These are phyloP conservation scores for Friedmanniomyces simplex DNA, from an alignment of 495 filamentous ascomycete genomes.

Conservation along the genomic window DNA sequence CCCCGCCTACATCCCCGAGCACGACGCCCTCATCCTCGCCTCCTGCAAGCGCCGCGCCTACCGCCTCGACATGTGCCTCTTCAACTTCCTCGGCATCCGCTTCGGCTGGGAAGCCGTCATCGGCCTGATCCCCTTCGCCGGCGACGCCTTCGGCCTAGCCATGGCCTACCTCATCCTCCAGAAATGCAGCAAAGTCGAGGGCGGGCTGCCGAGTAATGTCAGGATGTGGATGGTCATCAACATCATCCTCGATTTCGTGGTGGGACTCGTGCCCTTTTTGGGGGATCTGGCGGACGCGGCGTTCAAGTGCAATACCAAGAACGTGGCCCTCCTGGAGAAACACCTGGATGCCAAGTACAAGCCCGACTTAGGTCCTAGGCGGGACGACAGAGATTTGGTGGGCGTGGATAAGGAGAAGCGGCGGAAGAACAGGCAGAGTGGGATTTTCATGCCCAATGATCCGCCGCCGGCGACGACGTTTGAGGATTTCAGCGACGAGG, in stretches of 20 bases:
- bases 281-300: slow-evolving; percentile 70
- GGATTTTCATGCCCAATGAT: slow-evolving; percentile 11
- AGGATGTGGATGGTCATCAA: slow-evolving; percentile 63
- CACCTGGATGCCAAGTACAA: slow-evolving; percentile 29
- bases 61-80: slow-evolving; percentile 66
- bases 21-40: slow-evolving; percentile 70
- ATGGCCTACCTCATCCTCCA: slow-evolving; percentile 60
- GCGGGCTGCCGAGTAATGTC: slow-evolving; percentile 50
- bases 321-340: slow-evolving; percentile 28
- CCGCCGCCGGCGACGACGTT: slow-evolving; percentile 31
- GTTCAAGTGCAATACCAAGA: slow-evolving; percentile 31
- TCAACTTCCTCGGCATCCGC: slow-evolving; percentile 61
- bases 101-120: slow-evolving; percentile 80
- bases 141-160: slow-evolving; percentile 62
- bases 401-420: slow-evolving; percentile 10
- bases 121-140: slow-evolving; percentile 62
- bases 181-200: slow-evolving; percentile 57
- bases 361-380: slow-evolving; percentile 5
- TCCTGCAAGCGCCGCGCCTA: slow-evolving; percentile 74
- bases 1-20: slow-evolving; percentile 49
- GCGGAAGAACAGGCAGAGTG: slow-evolving; percentile 14
- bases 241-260: slow-evolving; percentile 62
- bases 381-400: slow-evolving; percentile 13
- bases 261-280: slow-evolving; percentile 76
- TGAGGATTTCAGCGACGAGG: slow-evolving; percentile 31